Conservation (phyloP, 2,329 filamentous ascomycete genomes). For the Exophiala viscosa region DNA sequence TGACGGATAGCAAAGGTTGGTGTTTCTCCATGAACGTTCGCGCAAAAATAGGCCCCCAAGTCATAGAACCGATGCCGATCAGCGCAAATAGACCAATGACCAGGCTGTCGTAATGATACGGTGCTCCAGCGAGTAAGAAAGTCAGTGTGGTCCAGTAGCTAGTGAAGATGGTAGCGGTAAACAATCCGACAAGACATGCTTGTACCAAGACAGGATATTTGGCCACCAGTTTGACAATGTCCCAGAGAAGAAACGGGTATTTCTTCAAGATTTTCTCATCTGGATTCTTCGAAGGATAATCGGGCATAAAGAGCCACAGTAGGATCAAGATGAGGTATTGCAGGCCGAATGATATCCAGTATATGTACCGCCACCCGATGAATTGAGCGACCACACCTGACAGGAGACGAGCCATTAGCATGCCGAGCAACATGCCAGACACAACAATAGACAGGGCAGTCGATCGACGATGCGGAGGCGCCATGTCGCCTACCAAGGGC, state of each 20-base stretch:
- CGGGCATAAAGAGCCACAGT: slow-evolving; percentile 72
- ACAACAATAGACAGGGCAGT: slow-evolving; percentile 70
- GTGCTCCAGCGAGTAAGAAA: slow-evolving; percentile 69
- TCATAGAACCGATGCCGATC: slow-evolving; percentile 68
- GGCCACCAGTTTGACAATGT: slow-evolving; percentile 61
- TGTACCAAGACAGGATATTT: slow-evolving; percentile 68
- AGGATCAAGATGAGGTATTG: slow-evolving; percentile 64
- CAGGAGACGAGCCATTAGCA: slow-evolving; percentile 71
- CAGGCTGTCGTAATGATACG: slow-evolving; percentile 65
- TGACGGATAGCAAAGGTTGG: slow-evolving; percentile 63
- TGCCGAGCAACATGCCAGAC: slow-evolving; percentile 69
- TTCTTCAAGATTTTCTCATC: slow-evolving; percentile 37
- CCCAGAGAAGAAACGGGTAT: slow-evolving; percentile 54
- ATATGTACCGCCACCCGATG: slow-evolving; percentile 71
- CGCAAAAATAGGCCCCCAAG: slow-evolving; percentile 65
- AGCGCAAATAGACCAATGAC: slow-evolving; percentile 75
- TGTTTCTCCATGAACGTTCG: slow-evolving; percentile 63
- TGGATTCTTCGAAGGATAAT: slow-evolving; percentile 73
- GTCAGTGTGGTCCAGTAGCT: slow-evolving; percentile 73
- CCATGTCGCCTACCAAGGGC: slow-evolving; percentile 73
- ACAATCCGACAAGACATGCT: slow-evolving; percentile 63
- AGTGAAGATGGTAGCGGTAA: slow-evolving; percentile 60
- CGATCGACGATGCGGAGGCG: slow-evolving; percentile 64
- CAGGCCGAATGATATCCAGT: slow-evolving; percentile 70
- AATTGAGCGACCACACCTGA: slow-evolving; percentile 72